A percentile compares a stretch with the other conserved stretches of the same genome.
Evolutionary conservation across 768 basidiomycete genomes (phyloP).

Genomic region (Collybiopsis luxurians): DNA sequence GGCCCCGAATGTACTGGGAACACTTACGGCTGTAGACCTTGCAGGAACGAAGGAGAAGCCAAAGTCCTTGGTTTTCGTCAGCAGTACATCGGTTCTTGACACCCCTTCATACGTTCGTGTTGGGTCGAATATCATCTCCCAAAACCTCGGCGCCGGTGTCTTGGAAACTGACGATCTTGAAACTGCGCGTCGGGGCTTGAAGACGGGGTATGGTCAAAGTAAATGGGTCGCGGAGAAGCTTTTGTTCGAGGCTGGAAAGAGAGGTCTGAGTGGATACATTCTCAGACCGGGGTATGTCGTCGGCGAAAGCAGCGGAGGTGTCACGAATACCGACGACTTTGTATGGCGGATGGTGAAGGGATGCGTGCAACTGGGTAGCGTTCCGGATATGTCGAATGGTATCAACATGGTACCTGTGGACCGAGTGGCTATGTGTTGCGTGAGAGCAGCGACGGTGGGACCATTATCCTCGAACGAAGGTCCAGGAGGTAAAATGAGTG

Average conservation of each 20-base stretch:
- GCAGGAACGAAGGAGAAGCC: slow-evolving; percentile 62
- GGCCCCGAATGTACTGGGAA: slow-evolving; percentile 89
- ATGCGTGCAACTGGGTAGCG: slow-evolving; percentile 94
- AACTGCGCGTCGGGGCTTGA: slow-evolving; percentile 69
- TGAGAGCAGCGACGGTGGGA: slow-evolving; percentile 62
- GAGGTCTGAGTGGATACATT: slow-evolving; percentile 83
- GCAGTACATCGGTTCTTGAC: slow-evolving; percentile 94
- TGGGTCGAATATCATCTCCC: slow-evolving; percentile 62
- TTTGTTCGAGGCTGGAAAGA: slow-evolving; percentile 83
- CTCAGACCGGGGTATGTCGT: slow-evolving; percentile 95
- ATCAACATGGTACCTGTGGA: slow-evolving; percentile 99
- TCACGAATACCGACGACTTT: slow-evolving; percentile 99
- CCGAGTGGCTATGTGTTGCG: slow-evolving; percentile 83
- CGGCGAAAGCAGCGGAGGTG: slow-evolving; percentile 89
- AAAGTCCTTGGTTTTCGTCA: slow-evolving; percentile 87
- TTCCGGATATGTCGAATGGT: slow-evolving; percentile 97
- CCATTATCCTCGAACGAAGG: slow-evolving; percentile 41
- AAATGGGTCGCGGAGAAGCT: slow-evolving; percentile 99
- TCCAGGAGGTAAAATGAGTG: slow-evolving; percentile 37
- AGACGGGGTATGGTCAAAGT: slow-evolving; percentile 93
- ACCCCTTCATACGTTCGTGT: slow-evolving; percentile 87
- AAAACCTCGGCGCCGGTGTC: slow-evolving; percentile 53
- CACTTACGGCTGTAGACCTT: slow-evolving; percentile 78
- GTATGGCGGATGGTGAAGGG: slow-evolving; percentile 98
- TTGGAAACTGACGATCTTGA: slow-evolving; percentile 89